These are phyloP conservation scores for Talaromyces adpressus DNA, from an alignment of 495 filamentous ascomycete genomes.

Conservation along the genomic window DNA sequence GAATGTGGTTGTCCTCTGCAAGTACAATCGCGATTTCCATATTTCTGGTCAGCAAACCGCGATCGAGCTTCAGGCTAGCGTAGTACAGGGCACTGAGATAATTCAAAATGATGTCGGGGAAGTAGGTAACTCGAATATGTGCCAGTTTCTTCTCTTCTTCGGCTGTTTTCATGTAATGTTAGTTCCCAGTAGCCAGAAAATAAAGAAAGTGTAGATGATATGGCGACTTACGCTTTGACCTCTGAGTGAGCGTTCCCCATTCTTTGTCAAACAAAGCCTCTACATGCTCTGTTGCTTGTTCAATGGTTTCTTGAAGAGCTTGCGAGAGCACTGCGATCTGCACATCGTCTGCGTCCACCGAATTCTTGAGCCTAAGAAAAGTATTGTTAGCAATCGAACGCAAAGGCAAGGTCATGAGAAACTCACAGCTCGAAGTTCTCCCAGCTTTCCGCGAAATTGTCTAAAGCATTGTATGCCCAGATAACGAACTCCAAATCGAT, in stretches of 20 bases:
- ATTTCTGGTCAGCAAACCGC: conserved; percentile 61
- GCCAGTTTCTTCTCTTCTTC: conserved; percentile 33
- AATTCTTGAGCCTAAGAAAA: conserved; percentile 1
- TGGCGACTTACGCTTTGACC: conserved; percentile 28
- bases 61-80: conserved; percentile 54
- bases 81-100: conserved; percentile 70
- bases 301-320: conserved; percentile 25
- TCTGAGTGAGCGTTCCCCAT: conserved; percentile 23
- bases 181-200: background rate
- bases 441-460: conserved; percentile 46
- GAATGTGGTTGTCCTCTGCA: conserved; percentile 55
- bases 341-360: conserved; percentile 10
- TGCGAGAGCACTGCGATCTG: conserved; percentile 25
- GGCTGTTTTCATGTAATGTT: background rate
- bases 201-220: background rate
- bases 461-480: conserved; percentile 56
- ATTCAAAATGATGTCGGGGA: conserved; percentile 77
- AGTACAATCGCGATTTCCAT: conserved; percentile 71
- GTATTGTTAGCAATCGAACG: background rate
- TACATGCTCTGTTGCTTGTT: conserved; percentile 24
- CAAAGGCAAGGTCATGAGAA: background rate
- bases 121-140: conserved; percentile 61
- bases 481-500: conserved; percentile 68
- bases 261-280: conserved; percentile 31
- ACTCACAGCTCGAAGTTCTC: conserved; percentile 38